Conservation (phyloP, 2,329 filamentous ascomycete genomes). For the Tolypocladium pustulatum region DNA sequence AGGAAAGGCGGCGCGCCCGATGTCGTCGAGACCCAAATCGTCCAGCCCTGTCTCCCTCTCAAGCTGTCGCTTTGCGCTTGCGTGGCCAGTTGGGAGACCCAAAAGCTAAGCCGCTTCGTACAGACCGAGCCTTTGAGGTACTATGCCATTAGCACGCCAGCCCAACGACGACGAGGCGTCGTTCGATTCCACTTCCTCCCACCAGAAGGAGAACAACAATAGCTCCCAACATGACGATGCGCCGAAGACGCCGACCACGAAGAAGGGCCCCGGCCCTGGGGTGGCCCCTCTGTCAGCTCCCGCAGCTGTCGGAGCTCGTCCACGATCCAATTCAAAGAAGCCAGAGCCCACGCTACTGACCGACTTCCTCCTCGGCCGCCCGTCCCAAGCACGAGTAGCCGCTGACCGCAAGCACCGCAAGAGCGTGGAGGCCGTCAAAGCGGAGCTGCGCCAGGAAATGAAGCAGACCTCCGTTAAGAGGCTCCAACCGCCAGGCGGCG, state of each 20-base stretch:
- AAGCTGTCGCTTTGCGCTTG: neutral
- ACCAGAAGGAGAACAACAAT: constrained; percentile 1
- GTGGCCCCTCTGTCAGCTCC: constrained; percentile 33
- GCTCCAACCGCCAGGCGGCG: constrained; percentile 53
- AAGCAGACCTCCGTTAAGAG: constrained; percentile 46
- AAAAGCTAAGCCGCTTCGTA: constrained; percentile 5
- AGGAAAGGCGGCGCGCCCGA: neutral
- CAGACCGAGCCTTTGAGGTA: constrained; percentile 6
- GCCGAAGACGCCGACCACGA: constrained; percentile 2
- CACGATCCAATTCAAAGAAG: constrained; percentile 27
- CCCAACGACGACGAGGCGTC: constrained; percentile 10
- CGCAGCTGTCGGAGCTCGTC: constrained; percentile 19
- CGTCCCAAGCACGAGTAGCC: constrained; percentile 42
- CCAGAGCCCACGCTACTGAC: constrained; percentile 35
- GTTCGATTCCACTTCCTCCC: constrained; percentile 4
- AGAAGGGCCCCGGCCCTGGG: constrained; percentile 7
- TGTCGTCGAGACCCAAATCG: neutral
- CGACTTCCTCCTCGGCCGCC: constrained; percentile 48
- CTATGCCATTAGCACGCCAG: constrained; percentile 11
- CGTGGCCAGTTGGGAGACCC: neutral
- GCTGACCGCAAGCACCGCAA: constrained; percentile 43
- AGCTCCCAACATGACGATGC: neutral
- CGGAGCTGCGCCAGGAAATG: constrained; percentile 40
- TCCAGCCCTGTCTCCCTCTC: neutral
- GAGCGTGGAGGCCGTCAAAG: constrained; percentile 49